Conservation (phyloP, 2,329 filamentous ascomycete species). For the Venturia oleaginea region DNA sequence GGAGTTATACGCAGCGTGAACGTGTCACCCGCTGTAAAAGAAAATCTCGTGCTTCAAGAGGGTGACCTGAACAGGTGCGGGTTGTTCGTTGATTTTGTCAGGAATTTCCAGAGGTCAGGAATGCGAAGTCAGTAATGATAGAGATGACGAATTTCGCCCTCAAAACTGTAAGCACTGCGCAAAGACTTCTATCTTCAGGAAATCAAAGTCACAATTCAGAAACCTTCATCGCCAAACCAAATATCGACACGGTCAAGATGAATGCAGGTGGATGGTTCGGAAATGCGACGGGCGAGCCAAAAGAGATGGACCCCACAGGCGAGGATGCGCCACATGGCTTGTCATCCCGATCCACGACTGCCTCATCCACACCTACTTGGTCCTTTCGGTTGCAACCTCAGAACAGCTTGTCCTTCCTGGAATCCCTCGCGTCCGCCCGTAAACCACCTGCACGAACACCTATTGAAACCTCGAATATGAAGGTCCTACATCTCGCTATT, state of each 20-base stretch:
- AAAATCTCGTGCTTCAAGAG: neutral
- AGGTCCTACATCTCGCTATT: conserved; percentile 80
- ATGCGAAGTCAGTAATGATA: neutral
- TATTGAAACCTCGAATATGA: conserved; percentile 51
- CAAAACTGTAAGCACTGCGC: neutral
- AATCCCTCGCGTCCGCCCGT: neutral
- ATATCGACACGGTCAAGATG: neutral
- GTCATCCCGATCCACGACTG: neutral
- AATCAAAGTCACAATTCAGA: neutral
- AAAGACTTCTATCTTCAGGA: neutral
- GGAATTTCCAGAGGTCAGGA: neutral
- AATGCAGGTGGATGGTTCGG: neutral
- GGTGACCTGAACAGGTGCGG: neutral
- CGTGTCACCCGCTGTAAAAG: neutral
- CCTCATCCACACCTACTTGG: neutral
- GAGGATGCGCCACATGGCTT: neutral
- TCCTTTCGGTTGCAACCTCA: neutral
- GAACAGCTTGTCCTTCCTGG: neutral
- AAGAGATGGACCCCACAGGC: neutral
- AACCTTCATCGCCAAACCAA: neutral
- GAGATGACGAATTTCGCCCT: neutral
- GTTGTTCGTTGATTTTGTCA: neutral
- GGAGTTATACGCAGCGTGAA: neutral
- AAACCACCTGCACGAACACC: neutral
- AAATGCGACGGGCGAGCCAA: neutral